Evolutionary conservation across 805 yeast genomes (phyloP), one percentile per base, ranked within the genome.

Genomic region (Candida andamanensis): DNA sequence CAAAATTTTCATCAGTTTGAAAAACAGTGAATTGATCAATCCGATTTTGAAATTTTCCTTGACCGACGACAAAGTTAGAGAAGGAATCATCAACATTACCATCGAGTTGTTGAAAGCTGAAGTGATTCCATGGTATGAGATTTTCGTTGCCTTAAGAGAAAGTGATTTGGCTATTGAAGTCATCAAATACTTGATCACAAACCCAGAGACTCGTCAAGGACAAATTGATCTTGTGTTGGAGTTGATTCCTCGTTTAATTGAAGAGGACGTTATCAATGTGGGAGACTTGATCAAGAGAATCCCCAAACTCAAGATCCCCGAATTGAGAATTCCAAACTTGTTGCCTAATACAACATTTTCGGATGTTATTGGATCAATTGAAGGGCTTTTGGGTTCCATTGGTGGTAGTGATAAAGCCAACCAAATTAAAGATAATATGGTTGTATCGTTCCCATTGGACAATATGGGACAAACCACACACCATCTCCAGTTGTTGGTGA

Each of bases 111-210:
- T 59, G 15, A 39, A 47, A 24, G 52, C 55, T 6, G 52, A 47
- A 16, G 62, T 50, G 6, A 56, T 57, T 38, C 62, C 63, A 2
- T 58, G 49, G 39, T 44, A 47, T 30, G 60, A 56, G 15, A 45
- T 58, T 4, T 57, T 58, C 31, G 38, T 16, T 4, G 63, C 63
- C 6, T 41, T 58, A 30, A 50, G 40, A 35, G 48, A 47, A 6
- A 49, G 58, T 28, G 62, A 60, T 4, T 45, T 59, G 31, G 62
- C 57, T 11, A 27, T 44, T 16, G 60, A 56, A 21, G 51, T 58
- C 16, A 37, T 54, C 19, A 36, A 41, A 28, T 45, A 48, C 32
- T 32, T 51, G 6, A 37, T 59, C 9, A 49, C 59, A 4, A 58
- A 59, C 34, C 46, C 47, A 2, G 55, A 48, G 17, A 50, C 58